Conservation (phyloP, 192 early-diverging fungal species). For the Pilobolus umbonatus region DNA sequence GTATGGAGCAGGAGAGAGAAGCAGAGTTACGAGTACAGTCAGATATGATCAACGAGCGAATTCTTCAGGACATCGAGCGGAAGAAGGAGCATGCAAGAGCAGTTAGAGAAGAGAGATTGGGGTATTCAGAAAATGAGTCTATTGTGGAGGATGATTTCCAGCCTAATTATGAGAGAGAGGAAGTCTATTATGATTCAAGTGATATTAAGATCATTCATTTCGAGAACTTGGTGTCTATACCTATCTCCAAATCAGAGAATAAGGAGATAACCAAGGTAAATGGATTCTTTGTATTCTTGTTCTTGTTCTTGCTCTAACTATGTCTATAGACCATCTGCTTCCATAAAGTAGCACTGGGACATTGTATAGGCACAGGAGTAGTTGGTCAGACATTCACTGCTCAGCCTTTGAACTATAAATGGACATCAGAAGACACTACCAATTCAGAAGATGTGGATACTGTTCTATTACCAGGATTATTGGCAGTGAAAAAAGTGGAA, state of each 20-base stretch:
- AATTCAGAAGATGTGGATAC: background rate
- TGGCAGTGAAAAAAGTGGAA: slow-evolving; percentile 34
- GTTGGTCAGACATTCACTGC: slow-evolving; percentile 24
- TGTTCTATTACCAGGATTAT: slow-evolving; percentile 6
- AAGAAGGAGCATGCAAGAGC: slow-evolving; percentile 28
- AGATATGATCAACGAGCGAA: slow-evolving; percentile 31
- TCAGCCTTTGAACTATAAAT: slow-evolving; percentile 35
- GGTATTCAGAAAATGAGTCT: slow-evolving; percentile 6
- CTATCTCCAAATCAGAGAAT: slow-evolving; percentile 20
- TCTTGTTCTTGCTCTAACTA: background rate
- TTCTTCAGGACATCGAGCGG: slow-evolving; percentile 25
- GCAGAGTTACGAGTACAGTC: slow-evolving; percentile 32
- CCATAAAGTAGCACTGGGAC: slow-evolving; percentile 29
- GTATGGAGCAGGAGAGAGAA: slow-evolving; percentile 38
- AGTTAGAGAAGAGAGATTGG: slow-evolving; percentile 13
- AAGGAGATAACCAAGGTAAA: slow-evolving; percentile 17
- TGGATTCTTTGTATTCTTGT: background rate
- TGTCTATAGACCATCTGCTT: slow-evolving; percentile 26
- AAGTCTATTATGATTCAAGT: background rate
- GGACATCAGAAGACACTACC: background rate
- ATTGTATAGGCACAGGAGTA: slow-evolving; percentile 25
- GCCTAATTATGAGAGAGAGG: background rate
- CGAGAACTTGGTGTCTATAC: slow-evolving; percentile 25
- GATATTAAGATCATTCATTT: slow-evolving; percentile 25
- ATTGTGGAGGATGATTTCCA: slow-evolving; percentile 24